A percentile compares a stretch with the other conserved stretches of the same genome.
These are phyloP conservation scores for Samsoniella hepiali DNA, from an alignment of 2,329 filamentous ascomycete genomes.

Conservation along the genomic window DNA sequence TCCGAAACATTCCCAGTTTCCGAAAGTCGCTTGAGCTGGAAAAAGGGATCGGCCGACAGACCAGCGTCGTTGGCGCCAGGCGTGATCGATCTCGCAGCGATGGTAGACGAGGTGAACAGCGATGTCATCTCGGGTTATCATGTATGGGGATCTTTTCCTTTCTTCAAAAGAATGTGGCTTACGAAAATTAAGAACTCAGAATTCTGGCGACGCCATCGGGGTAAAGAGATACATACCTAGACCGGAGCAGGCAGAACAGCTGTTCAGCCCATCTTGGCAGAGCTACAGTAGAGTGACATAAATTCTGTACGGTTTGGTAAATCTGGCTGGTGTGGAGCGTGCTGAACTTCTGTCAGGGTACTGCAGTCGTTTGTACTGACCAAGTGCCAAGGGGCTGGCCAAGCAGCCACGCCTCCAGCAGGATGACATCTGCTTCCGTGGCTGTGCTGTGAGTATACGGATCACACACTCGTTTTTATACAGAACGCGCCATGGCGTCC, in stretches of 20 bases:
- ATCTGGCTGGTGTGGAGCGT: too few relatives aligned
- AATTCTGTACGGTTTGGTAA: too few relatives aligned
- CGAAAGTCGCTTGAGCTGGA: slow-evolving; percentile 2
- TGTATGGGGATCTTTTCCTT: background rate
- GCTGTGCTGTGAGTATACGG: too few relatives aligned
- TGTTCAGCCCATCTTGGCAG: slow-evolving; percentile 5
- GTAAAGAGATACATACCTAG: background rate
- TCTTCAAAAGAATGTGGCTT: background rate
- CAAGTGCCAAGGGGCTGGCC: background rate
- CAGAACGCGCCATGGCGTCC: too few relatives aligned
- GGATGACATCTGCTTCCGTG: background rate
- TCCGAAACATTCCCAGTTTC: background rate
- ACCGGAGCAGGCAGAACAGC: background rate
- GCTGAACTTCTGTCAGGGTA: too few relatives aligned
- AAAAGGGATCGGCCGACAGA: slow-evolving; percentile 5
- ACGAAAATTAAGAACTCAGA: background rate
- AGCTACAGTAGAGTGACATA: background rate
- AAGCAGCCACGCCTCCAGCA: background rate
- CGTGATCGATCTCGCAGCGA: background rate
- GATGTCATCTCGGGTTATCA: background rate
- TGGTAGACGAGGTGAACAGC: background rate
- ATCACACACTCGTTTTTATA: too few relatives aligned
- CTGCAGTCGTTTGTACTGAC: background rate
- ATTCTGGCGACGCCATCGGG: background rate
- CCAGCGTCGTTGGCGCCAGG: background rate